Evolutionary conservation across 345 rosid genomes (phyloP), one percentile per base, ranked within the genome.

Genomic region (Populus pruinosa): DNA sequence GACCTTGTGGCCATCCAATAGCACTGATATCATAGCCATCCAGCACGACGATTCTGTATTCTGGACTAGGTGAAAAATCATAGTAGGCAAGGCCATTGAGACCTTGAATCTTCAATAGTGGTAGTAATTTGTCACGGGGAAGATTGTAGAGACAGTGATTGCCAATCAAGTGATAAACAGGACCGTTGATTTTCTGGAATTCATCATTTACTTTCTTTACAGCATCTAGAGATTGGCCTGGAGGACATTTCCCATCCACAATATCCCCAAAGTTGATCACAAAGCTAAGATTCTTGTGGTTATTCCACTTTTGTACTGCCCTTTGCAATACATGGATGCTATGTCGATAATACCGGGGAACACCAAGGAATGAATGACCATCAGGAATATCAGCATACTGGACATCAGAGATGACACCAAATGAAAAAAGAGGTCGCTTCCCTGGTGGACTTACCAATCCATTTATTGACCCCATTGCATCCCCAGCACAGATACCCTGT

Each of bases 111-210:
- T 89, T 89, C 78, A 96, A 84, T 5, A 96, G 79, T 1, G 98
- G 97, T 69, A 93, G 93, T 70, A 93, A 69, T 79, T 89, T 79
- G 67, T 85, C 85, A 10, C 98, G 92, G 17, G 93, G 92, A 82
- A 96, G 97, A 81, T 96, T 96, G 86, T 96, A 96, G n/a, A 93
- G 93, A 73, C 98, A 93, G 78, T 96, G 99, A 76, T 96, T 93
- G 13, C 98, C 99, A 70, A 96, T 93, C 92, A 93, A 79, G 77
- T 96, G 99, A 88, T 90, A 88, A 27, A 88, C 86, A 0, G 90
- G 88, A n/a, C 97, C 94, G 6, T 83, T 72, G 75, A 93, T 91
- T 43, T 90, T 91, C 47, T 87, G 84, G 43, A 92, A 90, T 65
- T 93, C 96, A 56, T 23, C 8, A 21, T 71, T 85, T 7, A 93